These are phyloP conservation scores for Trebouxia gelatinosa DNA, from an alignment of 163 green algal species.

Conservation along the genomic window DNA sequence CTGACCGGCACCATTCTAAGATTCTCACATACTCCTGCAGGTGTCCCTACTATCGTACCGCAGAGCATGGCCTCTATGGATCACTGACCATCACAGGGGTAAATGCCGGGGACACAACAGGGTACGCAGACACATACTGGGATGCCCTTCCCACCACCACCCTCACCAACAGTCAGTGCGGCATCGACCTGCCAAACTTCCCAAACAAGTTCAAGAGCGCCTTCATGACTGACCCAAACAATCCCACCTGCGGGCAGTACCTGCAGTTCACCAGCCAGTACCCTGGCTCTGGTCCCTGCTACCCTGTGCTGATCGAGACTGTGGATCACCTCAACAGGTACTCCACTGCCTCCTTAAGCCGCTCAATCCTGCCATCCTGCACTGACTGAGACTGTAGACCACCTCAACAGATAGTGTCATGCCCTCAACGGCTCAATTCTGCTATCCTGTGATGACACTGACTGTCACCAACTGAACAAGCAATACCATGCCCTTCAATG, in stretches of 20 bases:
- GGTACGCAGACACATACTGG: conserved; percentile 49
- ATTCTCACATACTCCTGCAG: conserved; percentile 39
- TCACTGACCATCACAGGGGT: conserved; percentile 35
- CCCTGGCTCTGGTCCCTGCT: conserved; percentile 70
- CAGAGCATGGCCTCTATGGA: conserved; percentile 53
- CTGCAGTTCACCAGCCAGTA: conserved; percentile 63
- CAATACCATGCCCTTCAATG: too few relatives aligned
- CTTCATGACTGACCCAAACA: conserved; percentile 29
- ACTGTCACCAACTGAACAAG: too few relatives aligned
- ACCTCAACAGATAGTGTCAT: conserved; percentile 63
- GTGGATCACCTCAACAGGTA: conserved; percentile 69
- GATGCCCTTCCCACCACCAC: conserved; percentile 34
- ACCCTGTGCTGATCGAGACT: conserved; percentile 61
- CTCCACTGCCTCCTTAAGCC: too few relatives aligned
- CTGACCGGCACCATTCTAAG: not conserved
- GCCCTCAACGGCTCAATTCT: conserved; percentile 46
- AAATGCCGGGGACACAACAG: too few relatives aligned
- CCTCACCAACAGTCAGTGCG: conserved; percentile 16
- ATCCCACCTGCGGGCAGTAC: conserved; percentile 49
- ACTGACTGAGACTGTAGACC: conserved; percentile 51
- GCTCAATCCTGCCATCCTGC: conserved; percentile 67
- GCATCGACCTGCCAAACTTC: conserved; percentile 3
- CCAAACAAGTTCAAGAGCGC: conserved; percentile 20
- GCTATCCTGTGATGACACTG: conserved; percentile 61
- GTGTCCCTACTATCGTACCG: conserved; percentile 68